These are phyloP conservation scores for Aegilops bicornis DNA, from an alignment of 176 grass and related monocot genomes.

Conservation along the genomic window DNA sequence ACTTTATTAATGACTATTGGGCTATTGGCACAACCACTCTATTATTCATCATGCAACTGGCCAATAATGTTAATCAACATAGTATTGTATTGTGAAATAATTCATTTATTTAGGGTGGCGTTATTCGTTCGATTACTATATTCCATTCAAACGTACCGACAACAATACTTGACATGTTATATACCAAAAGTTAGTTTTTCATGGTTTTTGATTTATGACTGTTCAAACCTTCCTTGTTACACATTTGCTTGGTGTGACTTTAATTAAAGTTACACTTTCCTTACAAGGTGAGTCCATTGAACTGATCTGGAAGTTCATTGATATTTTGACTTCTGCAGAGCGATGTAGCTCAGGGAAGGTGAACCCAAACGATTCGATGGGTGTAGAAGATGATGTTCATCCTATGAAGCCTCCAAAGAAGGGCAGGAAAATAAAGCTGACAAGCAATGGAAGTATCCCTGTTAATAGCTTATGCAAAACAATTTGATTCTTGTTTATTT, in stretches of 20 bases:
- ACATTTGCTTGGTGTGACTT: slow-evolving; percentile 4
- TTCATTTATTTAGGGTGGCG: background rate
- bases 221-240: background rate
- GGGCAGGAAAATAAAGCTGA: slow-evolving; percentile 56
- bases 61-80: slow-evolving; percentile 19
- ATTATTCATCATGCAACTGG: background rate
- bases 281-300: background rate
- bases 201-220: background rate
- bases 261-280: background rate
- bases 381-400: slow-evolving; percentile 32
- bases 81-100: background rate
- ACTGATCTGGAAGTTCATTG: background rate
- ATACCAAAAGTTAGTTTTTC: background rate
- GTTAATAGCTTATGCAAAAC: slow-evolving; percentile 22
- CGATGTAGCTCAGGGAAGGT: slow-evolving; percentile 44
- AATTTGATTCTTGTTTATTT: slow-evolving; percentile 30
- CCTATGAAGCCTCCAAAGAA: slow-evolving; percentile 61
- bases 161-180: background rate
- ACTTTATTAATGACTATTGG: slow-evolving; percentile 8
- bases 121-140: slow-evolving; percentile 5
- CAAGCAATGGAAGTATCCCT: slow-evolving; percentile 68
- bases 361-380: slow-evolving; percentile 31
- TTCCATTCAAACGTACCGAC: background rate
- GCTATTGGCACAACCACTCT: background rate
- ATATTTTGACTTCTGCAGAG: slow-evolving; percentile 43